phyloP scores from a whole-genome alignment of 306 rosid genomes.

The Astragalus glycyphyllos region DNA sequence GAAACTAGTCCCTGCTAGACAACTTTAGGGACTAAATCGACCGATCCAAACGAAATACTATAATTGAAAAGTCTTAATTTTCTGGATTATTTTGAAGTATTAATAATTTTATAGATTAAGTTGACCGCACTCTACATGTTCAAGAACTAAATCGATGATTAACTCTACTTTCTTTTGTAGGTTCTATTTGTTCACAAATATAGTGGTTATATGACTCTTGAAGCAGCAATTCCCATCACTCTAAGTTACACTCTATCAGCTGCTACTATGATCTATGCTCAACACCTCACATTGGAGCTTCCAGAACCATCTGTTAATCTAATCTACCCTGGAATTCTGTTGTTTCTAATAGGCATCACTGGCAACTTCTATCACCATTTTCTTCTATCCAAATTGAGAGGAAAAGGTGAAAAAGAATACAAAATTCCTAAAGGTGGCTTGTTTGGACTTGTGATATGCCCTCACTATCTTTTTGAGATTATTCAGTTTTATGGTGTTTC shows the following conservation, averaged over 20 bases:
- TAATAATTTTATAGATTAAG: too few relatives aligned
- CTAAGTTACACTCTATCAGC: conserved; percentile 58
- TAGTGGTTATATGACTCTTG: conserved; percentile 66
- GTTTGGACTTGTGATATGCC: conserved; percentile 71
- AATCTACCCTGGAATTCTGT: conserved; percentile 50
- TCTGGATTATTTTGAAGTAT: too few relatives aligned
- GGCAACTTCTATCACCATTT: conserved; percentile 92
- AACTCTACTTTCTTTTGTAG: conserved; percentile 41
- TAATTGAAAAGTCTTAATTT: too few relatives aligned
- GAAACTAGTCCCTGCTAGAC: too few relatives aligned
- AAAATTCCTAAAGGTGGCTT: conserved; percentile 86
- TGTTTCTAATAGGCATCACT: conserved; percentile 63
- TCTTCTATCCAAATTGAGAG: conserved; percentile 66
- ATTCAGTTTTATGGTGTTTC: conserved; percentile 62
- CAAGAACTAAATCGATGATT: too few relatives aligned
- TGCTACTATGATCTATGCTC: conserved; percentile 64
- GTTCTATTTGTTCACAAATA: conserved; percentile 76
- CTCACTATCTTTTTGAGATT: conserved; percentile 84
- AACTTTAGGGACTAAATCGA: too few relatives aligned
- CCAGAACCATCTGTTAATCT: conserved; percentile 65
- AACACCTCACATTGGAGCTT: conserved; percentile 57
- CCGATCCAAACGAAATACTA: too few relatives aligned
- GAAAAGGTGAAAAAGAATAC: conserved; percentile 64
- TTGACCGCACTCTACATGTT: too few relatives aligned
- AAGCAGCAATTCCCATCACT: conserved; percentile 55